phyloP scores from a whole-genome alignment of 306 rosid genomes.

The Hippophae rhamnoides region DNA sequence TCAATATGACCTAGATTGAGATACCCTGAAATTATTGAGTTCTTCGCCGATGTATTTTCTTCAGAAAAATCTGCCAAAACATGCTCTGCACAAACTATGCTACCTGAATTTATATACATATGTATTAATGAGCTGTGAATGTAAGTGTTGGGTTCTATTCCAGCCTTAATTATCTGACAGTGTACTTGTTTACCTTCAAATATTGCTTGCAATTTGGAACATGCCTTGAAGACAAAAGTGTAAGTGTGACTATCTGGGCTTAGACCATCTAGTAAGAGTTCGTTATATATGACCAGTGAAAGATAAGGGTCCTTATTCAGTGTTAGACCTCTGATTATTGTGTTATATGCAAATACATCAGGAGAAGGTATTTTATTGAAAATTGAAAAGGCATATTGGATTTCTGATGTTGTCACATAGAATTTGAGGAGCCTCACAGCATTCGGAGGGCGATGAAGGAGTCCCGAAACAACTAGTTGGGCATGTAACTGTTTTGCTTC shows the following conservation, averaged over 20 bases:
- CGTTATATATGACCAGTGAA: slow-evolving; percentile 22
- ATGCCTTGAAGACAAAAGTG: slow-evolving; percentile 40
- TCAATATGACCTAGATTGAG: slow-evolving; percentile 26
- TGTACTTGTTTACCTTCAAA: slow-evolving; percentile 41
- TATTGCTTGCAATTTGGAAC: slow-evolving; percentile 32
- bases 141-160: slow-evolving; percentile 23
- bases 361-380: slow-evolving; percentile 26
- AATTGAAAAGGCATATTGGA: slow-evolving; percentile 21
- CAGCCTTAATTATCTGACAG: slow-evolving; percentile 33
- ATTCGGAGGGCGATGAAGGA: slow-evolving; percentile 22
- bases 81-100: slow-evolving; percentile 28
- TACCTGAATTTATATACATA: slow-evolving; percentile 28
- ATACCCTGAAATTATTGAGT: slow-evolving; percentile 40
- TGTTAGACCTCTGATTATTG: slow-evolving; percentile 32
- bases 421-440: slow-evolving; percentile 40
- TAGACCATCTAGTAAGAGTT: slow-evolving; percentile 19
- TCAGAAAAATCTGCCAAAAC: slow-evolving; percentile 21
- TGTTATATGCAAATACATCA: slow-evolving; percentile 37
- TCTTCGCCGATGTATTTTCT: slow-evolving; percentile 25
- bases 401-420: slow-evolving; percentile 18
- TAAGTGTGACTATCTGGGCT: slow-evolving; percentile 36
- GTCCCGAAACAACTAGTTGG: slow-evolving; percentile 31
- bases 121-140: slow-evolving; percentile 34
- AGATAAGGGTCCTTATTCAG: slow-evolving; percentile 12
- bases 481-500: slow-evolving; percentile 37